Evolutionary conservation across 129 eudicot species (phyloP).

Genomic region (Pseudognaphalium luteoalbum): DNA sequence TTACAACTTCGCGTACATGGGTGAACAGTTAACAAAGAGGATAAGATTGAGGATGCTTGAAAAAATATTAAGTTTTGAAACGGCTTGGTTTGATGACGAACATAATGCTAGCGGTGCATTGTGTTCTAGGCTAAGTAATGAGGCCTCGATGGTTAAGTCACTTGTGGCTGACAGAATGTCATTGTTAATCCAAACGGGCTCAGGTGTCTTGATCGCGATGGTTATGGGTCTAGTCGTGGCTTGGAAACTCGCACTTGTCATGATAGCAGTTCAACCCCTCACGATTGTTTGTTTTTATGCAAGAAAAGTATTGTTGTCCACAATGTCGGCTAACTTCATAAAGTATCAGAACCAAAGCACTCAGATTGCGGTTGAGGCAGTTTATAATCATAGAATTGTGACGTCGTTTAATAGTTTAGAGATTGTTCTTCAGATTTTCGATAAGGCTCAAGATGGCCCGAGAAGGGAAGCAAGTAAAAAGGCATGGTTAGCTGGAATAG

Average conservation of each 20-base stretch:
- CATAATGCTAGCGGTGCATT: constrained; percentile 73
- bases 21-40: constrained; percentile 71
- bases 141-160: constrained; percentile 91
- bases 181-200: constrained; percentile 63
- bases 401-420: constrained; percentile 72
- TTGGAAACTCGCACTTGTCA: constrained; percentile 93
- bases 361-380: constrained; percentile 86
- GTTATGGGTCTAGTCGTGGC: constrained; percentile 73
- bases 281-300: constrained; percentile 82
- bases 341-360: constrained; percentile 77
- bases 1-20: constrained; percentile 84
- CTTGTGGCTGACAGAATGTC: constrained; percentile 87
- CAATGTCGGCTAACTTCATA: constrained; percentile 61
- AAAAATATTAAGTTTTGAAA: constrained; percentile 67
- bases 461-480: constrained; percentile 70
- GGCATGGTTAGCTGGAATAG: constrained; percentile 87
- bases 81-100: constrained; percentile 95
- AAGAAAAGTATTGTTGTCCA: constrained; percentile 65
- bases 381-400: constrained; percentile 78
- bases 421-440: constrained; percentile 73
- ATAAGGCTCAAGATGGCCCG: constrained; percentile 79
- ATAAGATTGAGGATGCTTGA: constrained; percentile 68
- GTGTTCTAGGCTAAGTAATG: constrained; percentile 74
- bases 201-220: constrained; percentile 80
- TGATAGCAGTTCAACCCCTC: constrained; percentile 93